Conservation (phyloP, 192 early-diverging fungal genomes). For the Backusella sp. region DNA sequence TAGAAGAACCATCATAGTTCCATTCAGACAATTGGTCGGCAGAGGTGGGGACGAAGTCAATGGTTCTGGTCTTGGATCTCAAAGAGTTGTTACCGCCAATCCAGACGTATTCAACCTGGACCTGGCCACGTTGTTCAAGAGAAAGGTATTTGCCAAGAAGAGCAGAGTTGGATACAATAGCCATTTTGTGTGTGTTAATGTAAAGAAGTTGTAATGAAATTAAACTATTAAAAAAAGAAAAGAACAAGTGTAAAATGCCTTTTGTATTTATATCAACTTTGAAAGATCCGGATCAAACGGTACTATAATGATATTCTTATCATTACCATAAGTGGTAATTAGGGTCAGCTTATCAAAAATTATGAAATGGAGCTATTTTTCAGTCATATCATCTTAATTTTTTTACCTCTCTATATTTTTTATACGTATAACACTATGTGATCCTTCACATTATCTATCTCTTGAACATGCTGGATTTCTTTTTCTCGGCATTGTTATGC, state of each 20-base stretch:
- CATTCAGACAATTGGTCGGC: slow-evolving; percentile 45
- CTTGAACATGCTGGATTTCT: neutral
- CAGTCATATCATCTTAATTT: neutral
- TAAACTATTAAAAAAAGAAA: slow-evolving; percentile 3
- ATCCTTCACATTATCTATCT: neutral
- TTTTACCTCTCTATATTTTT: slow-evolving; percentile 4
- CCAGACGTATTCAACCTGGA: slow-evolving; percentile 57
- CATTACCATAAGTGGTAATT: slow-evolving; percentile 14
- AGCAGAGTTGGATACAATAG: slow-evolving; percentile 35
- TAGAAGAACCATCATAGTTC: slow-evolving; percentile 59
- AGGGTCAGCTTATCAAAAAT: slow-evolving; percentile 5
- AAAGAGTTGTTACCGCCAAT: slow-evolving; percentile 46
- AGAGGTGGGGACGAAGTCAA: slow-evolving; percentile 27
- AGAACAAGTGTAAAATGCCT: neutral
- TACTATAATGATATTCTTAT: slow-evolving; percentile 1
- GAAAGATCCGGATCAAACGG: slow-evolving; percentile 9
- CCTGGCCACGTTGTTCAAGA: slow-evolving; percentile 48
- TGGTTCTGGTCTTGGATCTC: slow-evolving; percentile 52
- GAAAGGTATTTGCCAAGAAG: slow-evolving; percentile 49
- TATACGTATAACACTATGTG: neutral
- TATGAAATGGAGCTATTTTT: neutral
- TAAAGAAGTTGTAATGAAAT: slow-evolving; percentile 2
- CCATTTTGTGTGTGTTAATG: slow-evolving; percentile 13
- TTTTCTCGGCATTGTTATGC: neutral
- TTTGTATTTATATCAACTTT: slow-evolving; percentile 11